Evolutionary conservation across 2,329 filamentous ascomycete genomes (phyloP).

Genomic region (Blumeria hordei): DNA sequence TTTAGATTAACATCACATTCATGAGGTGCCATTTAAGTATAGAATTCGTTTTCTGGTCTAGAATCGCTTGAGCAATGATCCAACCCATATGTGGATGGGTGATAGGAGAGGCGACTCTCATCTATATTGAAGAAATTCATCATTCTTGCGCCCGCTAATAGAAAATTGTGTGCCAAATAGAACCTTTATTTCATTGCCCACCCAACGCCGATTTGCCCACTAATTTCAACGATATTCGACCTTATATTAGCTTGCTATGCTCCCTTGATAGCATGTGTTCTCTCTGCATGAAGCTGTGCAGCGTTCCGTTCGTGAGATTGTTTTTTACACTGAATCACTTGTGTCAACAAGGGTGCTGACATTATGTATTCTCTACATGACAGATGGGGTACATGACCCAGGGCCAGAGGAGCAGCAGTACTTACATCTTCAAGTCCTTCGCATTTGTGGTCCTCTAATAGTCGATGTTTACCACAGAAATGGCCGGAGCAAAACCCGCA

Average conservation of each 20-base stretch:
- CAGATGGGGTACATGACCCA: background rate
- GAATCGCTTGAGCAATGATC: too few relatives aligned
- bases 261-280: slow-evolving; percentile 82
- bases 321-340: slow-evolving; percentile 53
- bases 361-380: too few relatives aligned
- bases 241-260: slow-evolving; percentile 27
- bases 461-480: slow-evolving; percentile 83
- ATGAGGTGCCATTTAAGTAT: too few relatives aligned
- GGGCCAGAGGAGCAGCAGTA: slow-evolving; percentile 7
- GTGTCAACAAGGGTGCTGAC: too few relatives aligned
- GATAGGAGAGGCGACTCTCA: too few relatives aligned
- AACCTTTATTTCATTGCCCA: background rate
- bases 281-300: slow-evolving; percentile 73
- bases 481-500: slow-evolving; percentile 86
- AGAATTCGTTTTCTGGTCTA: too few relatives aligned
- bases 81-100: too few relatives aligned
- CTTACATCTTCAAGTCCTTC: slow-evolving; percentile 68
- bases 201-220: background rate
- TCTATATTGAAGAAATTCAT: background rate
- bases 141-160: slow-evolving; percentile 6
- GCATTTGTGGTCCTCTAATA: slow-evolving; percentile 89
- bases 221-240: background rate
- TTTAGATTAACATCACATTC: too few relatives aligned
- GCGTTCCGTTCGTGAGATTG: slow-evolving; percentile 88
- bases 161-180: slow-evolving; percentile 5